Evolutionary conservation across 1,139 yeast species (phyloP).

Genomic region (Spencermartinsiella ligniputridi): DNA sequence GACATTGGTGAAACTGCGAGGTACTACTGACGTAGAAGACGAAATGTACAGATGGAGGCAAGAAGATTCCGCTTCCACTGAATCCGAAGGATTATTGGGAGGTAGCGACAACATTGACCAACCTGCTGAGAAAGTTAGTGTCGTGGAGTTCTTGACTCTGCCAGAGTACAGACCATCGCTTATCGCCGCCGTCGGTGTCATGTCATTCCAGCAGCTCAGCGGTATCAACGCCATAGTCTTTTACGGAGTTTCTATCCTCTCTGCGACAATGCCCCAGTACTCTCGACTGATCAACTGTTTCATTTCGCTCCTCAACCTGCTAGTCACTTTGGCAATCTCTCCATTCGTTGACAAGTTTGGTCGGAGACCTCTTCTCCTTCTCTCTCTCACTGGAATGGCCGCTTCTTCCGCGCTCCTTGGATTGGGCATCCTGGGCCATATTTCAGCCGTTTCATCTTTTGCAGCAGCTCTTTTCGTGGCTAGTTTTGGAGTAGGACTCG

Average conservation of each 20-base stretch:
- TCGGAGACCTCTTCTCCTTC: conserved; percentile 63
- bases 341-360: conserved; percentile 70
- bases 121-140: conserved; percentile 14
- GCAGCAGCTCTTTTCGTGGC: conserved; percentile 73
- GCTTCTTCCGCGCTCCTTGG: conserved; percentile 60
- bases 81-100: conserved; percentile 6
- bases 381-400: conserved; percentile 70
- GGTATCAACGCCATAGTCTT: conserved; percentile 91
- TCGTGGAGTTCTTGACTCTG: conserved; percentile 45
- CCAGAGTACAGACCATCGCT: conserved; percentile 54
- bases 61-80: conserved; percentile 2
- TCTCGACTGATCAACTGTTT: conserved; percentile 69
- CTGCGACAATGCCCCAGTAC: conserved; percentile 61
- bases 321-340: conserved; percentile 69
- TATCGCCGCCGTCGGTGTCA: conserved; percentile 63
- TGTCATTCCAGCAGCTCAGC: conserved; percentile 85
- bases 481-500: conserved; percentile 85
- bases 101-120: not conserved
- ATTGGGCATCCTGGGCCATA: conserved; percentile 52
- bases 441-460: conserved; percentile 52
- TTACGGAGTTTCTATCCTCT: conserved; percentile 82
- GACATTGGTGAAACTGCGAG: conserved; percentile 35
- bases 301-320: conserved; percentile 67
- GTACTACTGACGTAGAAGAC: conserved; percentile 23
- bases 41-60: conserved; percentile 24